A percentile compares a stretch with the other conserved stretches of the same genome.
Conservation (phyloP, 2,329 filamentous ascomycete species). For the Fusarium redolens region DNA sequence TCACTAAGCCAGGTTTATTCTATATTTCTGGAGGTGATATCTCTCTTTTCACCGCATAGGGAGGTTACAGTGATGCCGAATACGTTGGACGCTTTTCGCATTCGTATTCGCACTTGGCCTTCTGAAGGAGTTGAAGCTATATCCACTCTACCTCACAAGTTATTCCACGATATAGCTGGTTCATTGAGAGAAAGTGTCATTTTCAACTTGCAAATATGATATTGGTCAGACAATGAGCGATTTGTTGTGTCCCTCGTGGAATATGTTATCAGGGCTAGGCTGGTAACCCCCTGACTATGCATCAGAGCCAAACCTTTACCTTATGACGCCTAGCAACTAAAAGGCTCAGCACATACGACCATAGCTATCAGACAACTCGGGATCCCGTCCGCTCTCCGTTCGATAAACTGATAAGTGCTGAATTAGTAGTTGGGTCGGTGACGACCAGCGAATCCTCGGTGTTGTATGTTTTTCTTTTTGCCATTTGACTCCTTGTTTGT, state of each 20-base stretch:
- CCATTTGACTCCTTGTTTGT: fast-evolving
- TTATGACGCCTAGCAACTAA: background rate
- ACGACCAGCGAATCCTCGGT: slow-evolving; percentile 35
- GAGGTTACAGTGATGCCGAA: background rate
- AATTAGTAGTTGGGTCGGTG: slow-evolving; percentile 33
- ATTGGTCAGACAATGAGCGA: too few species aligned
- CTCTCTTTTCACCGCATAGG: background rate
- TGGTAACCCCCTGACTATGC: background rate
- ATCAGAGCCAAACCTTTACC: too few species aligned
- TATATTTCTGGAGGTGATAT: background rate
- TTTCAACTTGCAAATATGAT: fast-evolving
- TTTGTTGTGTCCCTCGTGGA: background rate
- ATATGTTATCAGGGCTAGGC: background rate
- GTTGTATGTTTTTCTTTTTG: slow-evolving; percentile 27
- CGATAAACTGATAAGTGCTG: slow-evolving; percentile 32
- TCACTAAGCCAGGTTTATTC: background rate
- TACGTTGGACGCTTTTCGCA: slow-evolving; percentile 9
- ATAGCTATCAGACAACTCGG: slow-evolving; percentile 33
- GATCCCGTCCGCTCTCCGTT: slow-evolving; percentile 34
- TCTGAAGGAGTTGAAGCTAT: background rate
- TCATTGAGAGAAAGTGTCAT: too few species aligned
- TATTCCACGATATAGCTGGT: background rate
- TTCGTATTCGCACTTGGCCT: slow-evolving; percentile 28
- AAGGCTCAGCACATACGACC: slow-evolving; percentile 15
- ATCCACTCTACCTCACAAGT: background rate